These are phyloP conservation scores for Echinosophora koreensis DNA, from an alignment of 306 rosid genomes.

Conservation along the genomic window DNA sequence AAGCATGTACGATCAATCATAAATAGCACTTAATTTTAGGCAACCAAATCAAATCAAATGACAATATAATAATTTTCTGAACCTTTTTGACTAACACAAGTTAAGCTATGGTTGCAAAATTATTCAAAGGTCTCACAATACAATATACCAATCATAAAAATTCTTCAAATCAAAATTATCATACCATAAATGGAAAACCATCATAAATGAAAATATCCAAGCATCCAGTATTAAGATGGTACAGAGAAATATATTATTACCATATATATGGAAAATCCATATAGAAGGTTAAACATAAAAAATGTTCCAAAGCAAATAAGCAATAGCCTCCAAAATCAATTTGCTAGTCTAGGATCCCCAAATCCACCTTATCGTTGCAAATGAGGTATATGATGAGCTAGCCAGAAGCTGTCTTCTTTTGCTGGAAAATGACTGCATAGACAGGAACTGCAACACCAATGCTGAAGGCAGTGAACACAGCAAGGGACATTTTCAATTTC, in stretches of 20 bases:
- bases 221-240: neutral
- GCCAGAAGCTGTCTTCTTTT: constrained; percentile 63
- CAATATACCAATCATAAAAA: constrained; percentile 53
- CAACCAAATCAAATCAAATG: neutral
- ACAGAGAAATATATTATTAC: constrained; percentile 46
- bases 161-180: constrained; percentile 43
- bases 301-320: constrained; percentile 26
- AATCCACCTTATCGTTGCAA: constrained; percentile 37
- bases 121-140: constrained; percentile 36
- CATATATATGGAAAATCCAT: constrained; percentile 46
- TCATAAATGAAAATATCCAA: neutral
- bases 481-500: constrained; percentile 61
- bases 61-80: constrained; percentile 6
- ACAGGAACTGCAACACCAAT: constrained; percentile 60
- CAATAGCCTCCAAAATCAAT: constrained; percentile 35
- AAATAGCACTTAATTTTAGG: constrained; percentile 15
- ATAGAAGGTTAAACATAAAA: constrained; percentile 43
- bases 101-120: constrained; percentile 17
- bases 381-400: constrained; percentile 34
- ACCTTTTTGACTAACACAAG: neutral
- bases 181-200: constrained; percentile 35
- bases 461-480: constrained; percentile 62
- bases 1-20: constrained; percentile 45
- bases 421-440: constrained; percentile 64
- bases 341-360: constrained; percentile 44